A percentile compares a stretch with the other conserved stretches of the same genome.
Evolutionary conservation across 2,329 filamentous ascomycete genomes (phyloP).

Genomic region (Colletotrichum viniferum): DNA sequence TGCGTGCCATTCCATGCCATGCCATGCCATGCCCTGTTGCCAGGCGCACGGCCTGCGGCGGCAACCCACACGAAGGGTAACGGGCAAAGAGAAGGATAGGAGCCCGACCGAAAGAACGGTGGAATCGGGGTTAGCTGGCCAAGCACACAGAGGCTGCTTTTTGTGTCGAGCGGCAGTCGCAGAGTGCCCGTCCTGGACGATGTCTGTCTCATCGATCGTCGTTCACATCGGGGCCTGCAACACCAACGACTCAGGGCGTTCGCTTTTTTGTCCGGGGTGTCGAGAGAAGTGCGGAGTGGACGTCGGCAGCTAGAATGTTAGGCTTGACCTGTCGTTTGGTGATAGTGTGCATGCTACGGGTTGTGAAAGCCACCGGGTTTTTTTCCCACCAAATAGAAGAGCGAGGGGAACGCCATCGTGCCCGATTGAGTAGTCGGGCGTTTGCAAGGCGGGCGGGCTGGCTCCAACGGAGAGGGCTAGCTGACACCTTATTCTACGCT

Average conservation of each 20-base stretch:
- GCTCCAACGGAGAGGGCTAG: background rate
- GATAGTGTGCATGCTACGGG: background rate
- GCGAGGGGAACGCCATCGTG: background rate
- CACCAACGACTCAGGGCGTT: constrained; percentile 2
- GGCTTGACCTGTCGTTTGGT: background rate
- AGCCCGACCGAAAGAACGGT: background rate
- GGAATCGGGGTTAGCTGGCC: background rate
- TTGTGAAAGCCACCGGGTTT: background rate
- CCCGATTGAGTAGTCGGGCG: constrained; percentile 1
- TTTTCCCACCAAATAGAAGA: constrained; percentile 8
- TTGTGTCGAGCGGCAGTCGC: background rate
- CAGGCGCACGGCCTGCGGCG: background rate
- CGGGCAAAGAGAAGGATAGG: background rate
- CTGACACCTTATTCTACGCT: background rate
- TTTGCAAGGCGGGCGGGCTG: background rate
- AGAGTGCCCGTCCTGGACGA: constrained; percentile 9
- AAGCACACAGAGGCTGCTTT: background rate
- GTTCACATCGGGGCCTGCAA: background rate
- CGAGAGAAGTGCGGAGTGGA: background rate
- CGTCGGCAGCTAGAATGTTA: background rate
- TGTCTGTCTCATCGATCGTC: constrained; percentile 13
- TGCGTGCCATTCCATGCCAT: background rate
- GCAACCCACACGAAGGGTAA: background rate
- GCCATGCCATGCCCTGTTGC: background rate
- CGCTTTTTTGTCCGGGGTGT: background rate